Conservation (phyloP, 2,329 filamentous ascomycete genomes). For the Chaetoscypha palmicola region DNA sequence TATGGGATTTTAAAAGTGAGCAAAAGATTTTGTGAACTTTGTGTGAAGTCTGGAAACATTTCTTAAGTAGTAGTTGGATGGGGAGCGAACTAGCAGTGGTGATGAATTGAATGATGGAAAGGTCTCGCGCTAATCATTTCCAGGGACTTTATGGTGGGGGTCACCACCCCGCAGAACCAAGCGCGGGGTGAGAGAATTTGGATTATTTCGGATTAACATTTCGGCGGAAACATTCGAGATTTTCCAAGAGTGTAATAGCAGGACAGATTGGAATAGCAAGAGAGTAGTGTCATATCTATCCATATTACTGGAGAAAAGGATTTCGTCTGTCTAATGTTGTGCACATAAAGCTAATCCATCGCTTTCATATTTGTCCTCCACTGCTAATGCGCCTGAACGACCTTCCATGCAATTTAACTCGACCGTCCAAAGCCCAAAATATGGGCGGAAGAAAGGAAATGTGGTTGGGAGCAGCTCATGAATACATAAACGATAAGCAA, state of each 20-base stretch:
- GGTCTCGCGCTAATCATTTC: too few relatives aligned
- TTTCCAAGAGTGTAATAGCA: too few relatives aligned
- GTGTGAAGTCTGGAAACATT: not conserved
- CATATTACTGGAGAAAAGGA: not conserved
- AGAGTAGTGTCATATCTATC: slow-evolving; percentile 1
- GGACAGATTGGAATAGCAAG: too few relatives aligned
- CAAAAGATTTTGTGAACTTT: not conserved
- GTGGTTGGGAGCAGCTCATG: slow-evolving; percentile 16
- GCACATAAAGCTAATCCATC: slow-evolving; percentile 18
- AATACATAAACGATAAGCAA: slow-evolving; percentile 27
- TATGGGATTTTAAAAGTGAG: not conserved
- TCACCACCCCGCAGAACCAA: too few relatives aligned
- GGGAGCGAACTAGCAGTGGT: too few relatives aligned
- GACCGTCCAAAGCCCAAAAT: slow-evolving; percentile 15
- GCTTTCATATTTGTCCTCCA: slow-evolving; percentile 15
- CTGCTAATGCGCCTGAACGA: slow-evolving; percentile 30
- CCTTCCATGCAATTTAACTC: slow-evolving; percentile 31
- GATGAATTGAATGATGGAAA: too few relatives aligned
- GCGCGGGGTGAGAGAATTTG: too few relatives aligned
- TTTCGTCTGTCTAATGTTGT: slow-evolving; percentile 26
- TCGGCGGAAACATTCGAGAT: too few relatives aligned
- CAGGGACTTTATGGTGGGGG: too few relatives aligned
- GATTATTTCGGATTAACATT: too few relatives aligned
- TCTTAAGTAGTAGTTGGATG: too few relatives aligned
- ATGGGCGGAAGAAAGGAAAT: slow-evolving; percentile 11